Evolutionary conservation across 192 early-diverging fungal species (phyloP).

Genomic region (Podila horticola): DNA sequence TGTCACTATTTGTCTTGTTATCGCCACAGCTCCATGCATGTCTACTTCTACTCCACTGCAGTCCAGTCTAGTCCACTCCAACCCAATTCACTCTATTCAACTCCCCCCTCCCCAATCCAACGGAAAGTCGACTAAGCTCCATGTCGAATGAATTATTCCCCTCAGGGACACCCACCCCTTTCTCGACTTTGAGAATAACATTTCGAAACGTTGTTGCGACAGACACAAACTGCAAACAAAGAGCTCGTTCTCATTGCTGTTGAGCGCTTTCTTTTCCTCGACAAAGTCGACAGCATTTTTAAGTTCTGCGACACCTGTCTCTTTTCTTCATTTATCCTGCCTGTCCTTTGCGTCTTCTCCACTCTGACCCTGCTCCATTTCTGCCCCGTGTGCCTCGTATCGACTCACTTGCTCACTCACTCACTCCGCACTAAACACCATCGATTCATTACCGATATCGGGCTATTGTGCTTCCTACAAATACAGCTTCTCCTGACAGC

Average conservation of each 20-base stretch:
- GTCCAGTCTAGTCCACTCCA: background rate
- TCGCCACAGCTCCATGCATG: background rate
- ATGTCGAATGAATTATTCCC: background rate
- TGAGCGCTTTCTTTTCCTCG: background rate
- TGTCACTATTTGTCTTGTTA: background rate
- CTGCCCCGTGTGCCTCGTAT: background rate
- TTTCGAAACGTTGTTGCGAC: too few relatives aligned
- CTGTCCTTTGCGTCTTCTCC: background rate
- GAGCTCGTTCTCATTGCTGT: background rate
- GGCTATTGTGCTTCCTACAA: background rate
- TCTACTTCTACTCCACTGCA: background rate
- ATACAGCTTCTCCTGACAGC: background rate
- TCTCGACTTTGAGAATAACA: too few relatives aligned
- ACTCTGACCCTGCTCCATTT: background rate
- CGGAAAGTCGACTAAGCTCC: background rate
- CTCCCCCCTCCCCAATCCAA: background rate
- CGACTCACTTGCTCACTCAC: background rate
- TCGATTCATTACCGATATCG: conserved; percentile 10
- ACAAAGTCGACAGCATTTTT: background rate
- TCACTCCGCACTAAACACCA: background rate
- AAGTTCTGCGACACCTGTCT: background rate
- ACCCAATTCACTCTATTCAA: background rate
- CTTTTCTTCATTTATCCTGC: background rate
- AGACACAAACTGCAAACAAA: background rate
- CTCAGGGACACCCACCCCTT: too few relatives aligned